A percentile compares a stretch with the other conserved stretches of the same genome.
Conservation (phyloP, 805 yeast genomes). For the Saccharomycopsis vini region DNA sequence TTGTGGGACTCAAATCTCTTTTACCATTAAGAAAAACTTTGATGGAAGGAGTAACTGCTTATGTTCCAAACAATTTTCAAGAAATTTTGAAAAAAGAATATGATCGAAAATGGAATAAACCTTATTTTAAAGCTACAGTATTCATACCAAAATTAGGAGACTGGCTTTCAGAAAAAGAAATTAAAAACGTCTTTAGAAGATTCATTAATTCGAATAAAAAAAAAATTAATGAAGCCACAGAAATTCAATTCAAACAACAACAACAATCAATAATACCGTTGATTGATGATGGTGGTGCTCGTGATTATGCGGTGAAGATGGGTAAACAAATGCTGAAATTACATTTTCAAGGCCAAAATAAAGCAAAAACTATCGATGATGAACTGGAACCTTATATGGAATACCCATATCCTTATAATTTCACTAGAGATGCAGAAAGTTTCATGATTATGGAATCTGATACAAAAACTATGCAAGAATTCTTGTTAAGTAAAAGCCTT, state of each 20-base stretch:
- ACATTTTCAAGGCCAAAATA: no score
- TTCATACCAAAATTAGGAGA: not conserved
- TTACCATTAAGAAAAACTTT: constrained; percentile 42
- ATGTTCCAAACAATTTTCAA: constrained; percentile 35
- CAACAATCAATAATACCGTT: no score
- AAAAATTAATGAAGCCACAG: not conserved
- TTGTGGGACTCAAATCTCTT: constrained; percentile 37
- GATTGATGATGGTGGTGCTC: no score
- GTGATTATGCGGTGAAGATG: no score
- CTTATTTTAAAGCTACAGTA: not conserved
- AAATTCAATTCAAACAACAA: not conserved
- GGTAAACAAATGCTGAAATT: no score
- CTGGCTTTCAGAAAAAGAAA: not conserved
- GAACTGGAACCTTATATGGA: not conserved
- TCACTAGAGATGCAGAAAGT: not conserved
- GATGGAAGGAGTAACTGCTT: constrained; percentile 51
- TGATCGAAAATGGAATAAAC: constrained; percentile 5
- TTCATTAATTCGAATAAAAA: not conserved
- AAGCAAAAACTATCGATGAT: no score
- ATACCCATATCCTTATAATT: constrained; percentile 3
- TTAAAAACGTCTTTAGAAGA: constrained; percentile 1
- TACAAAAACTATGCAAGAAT: not conserved
- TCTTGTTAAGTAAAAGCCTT: constrained; percentile 1
- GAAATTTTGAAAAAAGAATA: constrained; percentile 6
- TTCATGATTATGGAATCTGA: constrained; percentile 3